Conservation (phyloP, 345 rosid species). For the Gossypium australe region DNA sequence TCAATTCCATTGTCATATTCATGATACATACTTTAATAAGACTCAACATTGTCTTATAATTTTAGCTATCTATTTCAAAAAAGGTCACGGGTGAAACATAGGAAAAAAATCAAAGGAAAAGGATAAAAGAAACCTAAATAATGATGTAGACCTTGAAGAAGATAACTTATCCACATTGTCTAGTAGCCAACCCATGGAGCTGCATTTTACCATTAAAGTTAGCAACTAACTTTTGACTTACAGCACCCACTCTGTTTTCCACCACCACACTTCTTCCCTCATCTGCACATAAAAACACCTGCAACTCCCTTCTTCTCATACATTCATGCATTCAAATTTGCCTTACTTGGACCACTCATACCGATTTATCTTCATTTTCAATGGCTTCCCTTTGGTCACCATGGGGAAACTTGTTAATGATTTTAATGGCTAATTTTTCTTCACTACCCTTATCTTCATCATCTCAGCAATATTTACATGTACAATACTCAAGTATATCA, state of each 20-base stretch:
- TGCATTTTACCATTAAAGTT: constrained; percentile 3
- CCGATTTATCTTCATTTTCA: neutral
- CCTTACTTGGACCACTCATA: neutral
- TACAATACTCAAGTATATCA: constrained; percentile 31
- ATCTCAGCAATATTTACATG: constrained; percentile 7
- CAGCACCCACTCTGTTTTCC: no score
- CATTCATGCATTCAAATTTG: neutral
- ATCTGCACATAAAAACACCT: neutral
- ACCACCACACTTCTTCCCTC: neutral
- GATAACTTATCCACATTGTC: constrained; percentile 7
- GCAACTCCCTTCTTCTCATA: neutral
- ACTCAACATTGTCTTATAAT: no score
- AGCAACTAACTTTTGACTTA: neutral
- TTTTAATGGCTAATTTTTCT: constrained; percentile 18
- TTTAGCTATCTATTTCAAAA: neutral
- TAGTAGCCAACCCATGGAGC: constrained; percentile 1
- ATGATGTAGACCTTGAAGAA: neutral
- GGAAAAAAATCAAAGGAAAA: neutral
- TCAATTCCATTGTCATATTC: neutral
- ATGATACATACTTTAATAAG: no score
- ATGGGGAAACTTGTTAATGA: constrained; percentile 11
- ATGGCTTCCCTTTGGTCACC: constrained; percentile 43
- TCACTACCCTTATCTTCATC: constrained; percentile 12
- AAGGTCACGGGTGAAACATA: neutral
- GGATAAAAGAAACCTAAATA: neutral